phyloP scores from a whole-genome alignment of 805 yeast species.

The Cyberlindnera nakhonratchasimensis region DNA sequence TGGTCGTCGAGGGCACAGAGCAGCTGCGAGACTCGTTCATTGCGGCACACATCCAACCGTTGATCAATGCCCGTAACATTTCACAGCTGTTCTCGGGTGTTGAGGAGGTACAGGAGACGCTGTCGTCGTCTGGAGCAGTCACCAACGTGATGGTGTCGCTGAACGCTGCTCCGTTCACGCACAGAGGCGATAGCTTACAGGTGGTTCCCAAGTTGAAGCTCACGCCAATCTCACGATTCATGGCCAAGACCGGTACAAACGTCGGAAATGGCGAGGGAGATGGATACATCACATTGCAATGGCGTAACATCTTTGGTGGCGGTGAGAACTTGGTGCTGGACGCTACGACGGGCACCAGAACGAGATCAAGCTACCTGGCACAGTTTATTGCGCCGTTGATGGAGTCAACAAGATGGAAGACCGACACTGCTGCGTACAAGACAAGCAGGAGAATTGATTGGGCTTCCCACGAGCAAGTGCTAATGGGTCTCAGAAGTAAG shows the following conservation, averaged over 20 bases:
- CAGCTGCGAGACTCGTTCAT: conserved; percentile 45
- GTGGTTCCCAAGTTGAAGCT: conserved; percentile 32
- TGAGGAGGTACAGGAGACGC: conserved; percentile 42
- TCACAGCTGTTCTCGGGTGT: conserved; percentile 37
- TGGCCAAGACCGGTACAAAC: conserved; percentile 91
- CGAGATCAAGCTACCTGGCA: conserved; percentile 50
- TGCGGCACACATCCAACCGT: conserved; percentile 43
- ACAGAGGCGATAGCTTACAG: conserved; percentile 16
- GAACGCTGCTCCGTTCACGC: conserved; percentile 16
- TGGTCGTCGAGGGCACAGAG: conserved; percentile 47
- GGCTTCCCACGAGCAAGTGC: conserved; percentile 51
- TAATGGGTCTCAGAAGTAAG: conserved; percentile 42
- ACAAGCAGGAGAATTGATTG: conserved; percentile 49
- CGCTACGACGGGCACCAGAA: conserved; percentile 58
- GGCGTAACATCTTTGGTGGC: conserved; percentile 60
- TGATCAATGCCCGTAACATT: conserved; percentile 41
- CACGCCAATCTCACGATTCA: conserved; percentile 62
- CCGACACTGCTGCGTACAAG: conserved; percentile 48
- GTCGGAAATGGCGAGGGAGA: conserved; percentile 97
- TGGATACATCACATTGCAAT: conserved; percentile 79
- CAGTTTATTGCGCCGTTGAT: conserved; percentile 50
- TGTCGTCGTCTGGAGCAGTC: conserved; percentile 41
- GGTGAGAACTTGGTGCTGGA: conserved; percentile 59
- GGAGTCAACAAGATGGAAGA: conserved; percentile 47
- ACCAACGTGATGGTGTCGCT: conserved; percentile 38